Percentiles rank a stretch among this genome's conserved stretches.
Evolutionary conservation across 192 early-diverging fungal species (phyloP).

Genomic region (Backusella morwellensis): DNA sequence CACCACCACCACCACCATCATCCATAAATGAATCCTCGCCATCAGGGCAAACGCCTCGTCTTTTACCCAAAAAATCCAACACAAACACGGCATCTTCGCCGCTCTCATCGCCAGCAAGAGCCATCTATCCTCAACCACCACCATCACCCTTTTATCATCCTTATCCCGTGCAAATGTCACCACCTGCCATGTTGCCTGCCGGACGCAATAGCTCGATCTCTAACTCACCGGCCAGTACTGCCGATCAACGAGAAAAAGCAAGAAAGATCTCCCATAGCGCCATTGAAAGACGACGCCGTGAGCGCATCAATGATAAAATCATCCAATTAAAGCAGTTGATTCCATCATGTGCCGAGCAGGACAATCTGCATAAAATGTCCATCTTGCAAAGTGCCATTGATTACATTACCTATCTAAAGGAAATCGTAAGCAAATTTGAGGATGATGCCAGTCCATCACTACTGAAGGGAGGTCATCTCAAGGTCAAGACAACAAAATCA

Average conservation of each 20-base stretch:
- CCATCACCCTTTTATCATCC: conserved; percentile 5
- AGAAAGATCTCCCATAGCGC: conserved; percentile 81
- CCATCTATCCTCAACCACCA: not conserved
- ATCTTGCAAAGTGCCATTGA: conserved; percentile 73
- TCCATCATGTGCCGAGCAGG: conserved; percentile 64
- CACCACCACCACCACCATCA: not conserved
- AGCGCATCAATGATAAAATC: conserved; percentile 84
- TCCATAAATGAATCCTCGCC: not conserved
- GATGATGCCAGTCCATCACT: not conserved
- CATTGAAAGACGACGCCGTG: conserved; percentile 81
- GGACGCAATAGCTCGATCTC: not conserved
- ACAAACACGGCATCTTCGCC: not conserved
- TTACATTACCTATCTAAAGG: conserved; percentile 63
- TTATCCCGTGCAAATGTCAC: conserved; percentile 7
- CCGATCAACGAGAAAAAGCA: conserved; percentile 62
- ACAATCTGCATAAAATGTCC: conserved; percentile 67
- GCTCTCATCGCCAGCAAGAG: not conserved
- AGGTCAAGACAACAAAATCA: conserved; percentile 23
- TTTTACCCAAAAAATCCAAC: not conserved
- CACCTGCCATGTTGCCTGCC: not conserved
- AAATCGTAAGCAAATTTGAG: conserved; percentile 18
- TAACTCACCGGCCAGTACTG: conserved; percentile 1
- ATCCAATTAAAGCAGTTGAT: conserved; percentile 71
- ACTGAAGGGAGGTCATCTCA: conserved; percentile 18
- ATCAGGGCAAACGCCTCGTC: not conserved